Base-by-base conservation (phyloP, 1,284 basidiomycete genomes). In the Serendipita sp. region DNA sequence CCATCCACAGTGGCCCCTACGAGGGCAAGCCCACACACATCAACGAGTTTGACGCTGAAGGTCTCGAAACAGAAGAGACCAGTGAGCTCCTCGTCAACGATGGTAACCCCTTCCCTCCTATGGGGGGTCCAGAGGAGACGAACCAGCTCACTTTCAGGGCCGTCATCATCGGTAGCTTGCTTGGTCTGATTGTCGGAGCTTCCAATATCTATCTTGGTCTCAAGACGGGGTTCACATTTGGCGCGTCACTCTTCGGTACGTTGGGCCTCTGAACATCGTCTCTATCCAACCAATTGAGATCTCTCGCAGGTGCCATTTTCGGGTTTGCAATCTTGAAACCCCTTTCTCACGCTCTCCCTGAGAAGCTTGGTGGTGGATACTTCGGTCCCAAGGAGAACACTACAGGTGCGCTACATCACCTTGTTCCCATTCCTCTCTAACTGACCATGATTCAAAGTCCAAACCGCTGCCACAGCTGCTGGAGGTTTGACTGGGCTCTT, bases 381-480 rank as follows among this genome's bases (percentile, higher is more conserved):
- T 86, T 86, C 68, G 84, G 84, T 43, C 83, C 83, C 30, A 82
- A 82, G 70, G 84, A 87, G 70, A 85, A 86, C 71, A 41, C 38
- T 13, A 41, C 38, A 41, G 38, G 38, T 82, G 80, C 70, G 82
- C 6, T 5, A 8, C n/a, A 79, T 3, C 78, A 80, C 81, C 82
- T 66, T 66, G 78, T 66, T 78, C 79, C 62, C 80, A 79, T 17
- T 81, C 60, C 73, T 75, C 76, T 61, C 63, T 71, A 64, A n/a
- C 34, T 13, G 35, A 35, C 26, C 38, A 5, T 17, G n/a, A 8
- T 10, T 10, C 13, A 67, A 65, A 38, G 66, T 67, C 44, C 68
- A 69, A 62, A 69, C 68, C 17, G 68, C 70, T 45, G 70, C 70
- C 43, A 70, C 70, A 22, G 76, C 82, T 60, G 73, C 82, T 38